A percentile compares a stretch with the other conserved stretches of the same genome.
phyloP scores from a whole-genome alignment of 352 stramenopile species.

The Pythium insidiosum region DNA sequence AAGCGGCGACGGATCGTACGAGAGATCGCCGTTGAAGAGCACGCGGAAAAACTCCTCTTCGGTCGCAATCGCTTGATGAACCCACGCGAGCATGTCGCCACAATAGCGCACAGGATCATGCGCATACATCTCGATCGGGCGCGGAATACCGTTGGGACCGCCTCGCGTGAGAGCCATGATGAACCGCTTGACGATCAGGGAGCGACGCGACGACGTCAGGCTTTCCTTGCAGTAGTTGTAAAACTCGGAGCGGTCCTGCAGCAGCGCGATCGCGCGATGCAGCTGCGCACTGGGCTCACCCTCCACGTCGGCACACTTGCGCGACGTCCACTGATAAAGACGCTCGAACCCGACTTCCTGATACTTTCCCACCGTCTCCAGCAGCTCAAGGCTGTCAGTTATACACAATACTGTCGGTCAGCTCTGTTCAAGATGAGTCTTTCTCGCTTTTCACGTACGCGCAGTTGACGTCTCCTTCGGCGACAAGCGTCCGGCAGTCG shows the following conservation, averaged over 20 bases:
- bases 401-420: background rate
- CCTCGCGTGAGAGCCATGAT: constrained; percentile 68
- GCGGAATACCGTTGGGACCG: constrained; percentile 58
- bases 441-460: constrained; percentile 8
- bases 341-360: constrained; percentile 82
- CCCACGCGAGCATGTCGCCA: constrained; percentile 85
- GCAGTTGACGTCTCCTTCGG: constrained; percentile 30
- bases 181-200: constrained; percentile 64
- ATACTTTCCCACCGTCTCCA: constrained; percentile 75
- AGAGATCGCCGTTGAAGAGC: constrained; percentile 59
- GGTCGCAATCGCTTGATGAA: constrained; percentile 76
- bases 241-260: constrained; percentile 61
- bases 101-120: constrained; percentile 85
- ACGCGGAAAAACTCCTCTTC: constrained; percentile 78
- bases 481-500: constrained; percentile 60
- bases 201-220: constrained; percentile 40
- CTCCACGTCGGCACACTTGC: constrained; percentile 63
- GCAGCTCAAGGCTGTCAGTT: constrained; percentile 60
- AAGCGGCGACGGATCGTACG: constrained; percentile 13
- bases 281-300: constrained; percentile 52
- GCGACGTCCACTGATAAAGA: constrained; percentile 85
- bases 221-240: constrained; percentile 86
- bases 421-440: background rate
- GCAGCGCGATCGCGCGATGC: constrained; percentile 55
- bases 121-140: constrained; percentile 83